Conservation (phyloP, 306 rosid genomes). For the Cicer bijugum region DNA sequence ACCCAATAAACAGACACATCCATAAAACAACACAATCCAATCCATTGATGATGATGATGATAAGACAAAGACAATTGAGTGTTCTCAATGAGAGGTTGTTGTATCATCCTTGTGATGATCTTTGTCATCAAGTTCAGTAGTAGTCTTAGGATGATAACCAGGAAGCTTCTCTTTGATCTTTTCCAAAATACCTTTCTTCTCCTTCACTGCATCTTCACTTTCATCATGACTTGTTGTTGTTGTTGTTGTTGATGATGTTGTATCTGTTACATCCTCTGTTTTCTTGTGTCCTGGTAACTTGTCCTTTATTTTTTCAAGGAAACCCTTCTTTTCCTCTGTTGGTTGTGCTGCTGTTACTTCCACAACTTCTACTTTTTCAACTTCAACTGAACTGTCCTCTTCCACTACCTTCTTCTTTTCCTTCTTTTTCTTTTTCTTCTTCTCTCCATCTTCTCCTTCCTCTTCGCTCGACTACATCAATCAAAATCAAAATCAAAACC, state of each 20-base stretch:
- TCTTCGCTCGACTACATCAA: constrained; percentile 76
- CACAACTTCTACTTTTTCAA: constrained; percentile 59
- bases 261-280: constrained; percentile 52
- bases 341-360: constrained; percentile 21
- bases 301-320: constrained; percentile 78
- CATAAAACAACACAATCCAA: neutral
- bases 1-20: neutral
- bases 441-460: constrained; percentile 64
- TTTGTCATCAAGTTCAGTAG: constrained; percentile 40
- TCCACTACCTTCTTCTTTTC: constrained; percentile 52
- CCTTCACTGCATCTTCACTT: constrained; percentile 43
- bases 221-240: constrained; percentile 40
- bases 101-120: constrained; percentile 29
- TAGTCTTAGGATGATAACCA: constrained; percentile 61
- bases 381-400: constrained; percentile 52
- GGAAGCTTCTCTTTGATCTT: constrained; percentile 87
- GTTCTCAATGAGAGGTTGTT: constrained; percentile 32
- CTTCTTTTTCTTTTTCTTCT: constrained; percentile 60
- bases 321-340: constrained; percentile 77
- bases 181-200: constrained; percentile 86
- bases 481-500: no score
- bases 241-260: neutral
- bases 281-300: constrained; percentile 87
- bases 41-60: neutral
- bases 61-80: no score